Base-by-base conservation (phyloP, 2,329 filamentous ascomycete species). In the Triangularia verruculosa region DNA sequence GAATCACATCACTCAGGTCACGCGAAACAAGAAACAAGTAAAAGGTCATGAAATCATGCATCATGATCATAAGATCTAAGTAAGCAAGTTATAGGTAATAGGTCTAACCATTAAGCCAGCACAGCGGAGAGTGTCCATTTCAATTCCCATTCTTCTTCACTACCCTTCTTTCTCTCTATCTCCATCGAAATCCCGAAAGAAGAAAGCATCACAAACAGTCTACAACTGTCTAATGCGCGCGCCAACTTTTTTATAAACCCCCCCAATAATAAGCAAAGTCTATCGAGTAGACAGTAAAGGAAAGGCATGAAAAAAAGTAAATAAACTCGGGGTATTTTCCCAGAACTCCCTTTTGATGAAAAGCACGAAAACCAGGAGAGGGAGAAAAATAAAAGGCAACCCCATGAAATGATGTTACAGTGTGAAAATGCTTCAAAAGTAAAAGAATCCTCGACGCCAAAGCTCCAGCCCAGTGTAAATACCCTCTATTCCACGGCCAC, bases 391-490 rank as follows among this genome's bases (percentile, higher is more conserved):
- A 13, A 47, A 47, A 47, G 15, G 27, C 39, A 47, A 20, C 39
- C 39, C 39, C 39, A 20, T 47, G 13, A 9, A 28, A 43, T 43
- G 39, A 47, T 47, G 39, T 47, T 47, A 47, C 39, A 47, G 39
- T 28, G 51, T n/a, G 51, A 25, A 54, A 54, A 54, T 54, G 51
- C 51, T 47, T 54, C 51, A 54, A 17, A 43, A 61, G n/a, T 39
- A 25, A 61, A 61, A 61, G 20, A 20, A 55, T 24, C 58, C 58
- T 9, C 32, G 58, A 55, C 58, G 58, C 58, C 58, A 34, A 39
- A 25, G 58, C 58, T 61, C 47, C 58, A 61, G 7, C 28, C 51
- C 43, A 28, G 22, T 39, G 43, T 43, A 58, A 25, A 27, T 3
- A n/a, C 17, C 43, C 25, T 27, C 47, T 34, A 54, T 32, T 39